Evolutionary conservation across 2,329 filamentous ascomycete genomes (phyloP), one percentile per base, ranked within the genome.

Genomic region (Sclerotinia trifoliorum): DNA sequence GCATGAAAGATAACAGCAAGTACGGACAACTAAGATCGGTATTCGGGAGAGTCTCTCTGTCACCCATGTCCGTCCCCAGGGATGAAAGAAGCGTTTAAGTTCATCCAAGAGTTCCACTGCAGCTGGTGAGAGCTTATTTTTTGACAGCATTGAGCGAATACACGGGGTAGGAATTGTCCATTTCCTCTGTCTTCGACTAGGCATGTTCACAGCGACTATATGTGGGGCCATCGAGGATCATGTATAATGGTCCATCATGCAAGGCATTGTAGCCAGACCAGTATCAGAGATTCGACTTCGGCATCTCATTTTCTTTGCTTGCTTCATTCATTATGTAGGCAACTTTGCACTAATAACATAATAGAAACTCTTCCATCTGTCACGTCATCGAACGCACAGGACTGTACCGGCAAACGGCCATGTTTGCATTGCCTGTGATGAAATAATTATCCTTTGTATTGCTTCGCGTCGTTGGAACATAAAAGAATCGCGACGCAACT

Each of bases 251-350:
- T 52, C n/a, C 19, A 60, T 24, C 39, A n/a, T 1, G 29, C 6
- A 44, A 21, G 8, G 8, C 19, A 48, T 19, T 32, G 42, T n/a
- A 3, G 19, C 11, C 10, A 4, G n/a, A 46, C 42, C 35, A 35
- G 48, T n/a, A 46, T 32, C 26, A n/a, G 57, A 61, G 57, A n/a
- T 19, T 61, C 42, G 26, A 60, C 26, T 61, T 61, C 24, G 26
- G 46, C 32, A 46, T 60, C 57, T 48, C 57, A 48, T 32, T 46
- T 11, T 5, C 11, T n/a, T 7, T 24, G 10, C 5, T 13, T 46
- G 19, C 39, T 21, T n/a, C 19, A 32, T 48, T n/a, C 10, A 21
- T 48, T 19, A n/a, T 19, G 42, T 48, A 15, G 11, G 26, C 15
- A 48, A 24, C 26, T 60, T 55, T 21, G 8, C 35, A 32, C 29